A percentile compares a stretch with the other conserved stretches of the same genome.
phyloP scores from a whole-genome alignment of 148 eudicot genomes.

The Cornus kousa region DNA sequence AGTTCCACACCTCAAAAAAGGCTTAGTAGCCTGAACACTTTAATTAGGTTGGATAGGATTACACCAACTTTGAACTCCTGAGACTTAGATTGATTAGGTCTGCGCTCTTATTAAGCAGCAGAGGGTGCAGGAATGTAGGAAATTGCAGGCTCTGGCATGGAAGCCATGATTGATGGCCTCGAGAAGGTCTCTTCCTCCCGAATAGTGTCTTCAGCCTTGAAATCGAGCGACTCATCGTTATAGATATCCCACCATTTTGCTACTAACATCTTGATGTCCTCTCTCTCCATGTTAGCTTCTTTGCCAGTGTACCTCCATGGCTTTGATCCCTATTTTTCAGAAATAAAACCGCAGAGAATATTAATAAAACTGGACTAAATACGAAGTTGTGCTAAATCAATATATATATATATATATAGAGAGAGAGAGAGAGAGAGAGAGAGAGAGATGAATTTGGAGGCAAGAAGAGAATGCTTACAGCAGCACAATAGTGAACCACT shows the following conservation, averaged over 20 bases:
- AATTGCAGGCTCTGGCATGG: constrained; percentile 29
- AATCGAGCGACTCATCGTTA: constrained; percentile 30
- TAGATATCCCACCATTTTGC: constrained; percentile 41
- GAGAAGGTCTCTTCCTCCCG: constrained; percentile 21
- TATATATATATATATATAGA: no score
- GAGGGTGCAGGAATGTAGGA: constrained; percentile 37
- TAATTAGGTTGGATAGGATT: background rate
- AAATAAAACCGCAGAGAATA: background rate
- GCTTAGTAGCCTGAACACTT: constrained; percentile 12
- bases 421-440: no score
- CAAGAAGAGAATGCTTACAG: constrained; percentile 22
- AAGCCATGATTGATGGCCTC: constrained; percentile 24
- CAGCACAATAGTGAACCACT: constrained; percentile 48
- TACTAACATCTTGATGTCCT: constrained; percentile 38
- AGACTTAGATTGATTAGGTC: background rate
- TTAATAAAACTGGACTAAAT: background rate
- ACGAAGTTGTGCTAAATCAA: background rate
- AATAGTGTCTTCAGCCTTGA: constrained; percentile 11
- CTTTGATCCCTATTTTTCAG: constrained; percentile 31
- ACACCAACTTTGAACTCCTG: background rate
- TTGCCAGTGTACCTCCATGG: constrained; percentile 42
- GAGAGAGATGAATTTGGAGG: no score
- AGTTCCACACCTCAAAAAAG: background rate
- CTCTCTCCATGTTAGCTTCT: constrained; percentile 40
- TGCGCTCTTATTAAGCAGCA: constrained; percentile 19